phyloP scores from a whole-genome alignment of 495 filamentous ascomycete genomes.

The Aspergillus kassunensis region DNA sequence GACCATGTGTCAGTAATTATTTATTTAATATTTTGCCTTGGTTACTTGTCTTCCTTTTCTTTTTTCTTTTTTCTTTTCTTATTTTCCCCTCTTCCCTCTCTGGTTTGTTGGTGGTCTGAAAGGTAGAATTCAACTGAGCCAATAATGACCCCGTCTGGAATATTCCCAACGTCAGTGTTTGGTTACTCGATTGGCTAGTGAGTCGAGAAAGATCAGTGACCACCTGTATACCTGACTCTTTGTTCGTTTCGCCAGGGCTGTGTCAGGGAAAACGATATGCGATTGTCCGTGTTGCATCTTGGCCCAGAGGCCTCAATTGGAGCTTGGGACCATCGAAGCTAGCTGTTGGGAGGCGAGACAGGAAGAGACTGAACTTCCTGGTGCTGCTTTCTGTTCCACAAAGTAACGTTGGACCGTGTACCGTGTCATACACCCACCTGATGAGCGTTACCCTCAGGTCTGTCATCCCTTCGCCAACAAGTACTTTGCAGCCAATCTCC shows the following conservation, averaged over 20 bases:
- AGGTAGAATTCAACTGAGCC: slow-evolving; percentile 4
- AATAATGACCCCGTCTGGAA: slow-evolving; percentile 11
- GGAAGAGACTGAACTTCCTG: slow-evolving; percentile 15
- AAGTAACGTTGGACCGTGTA: slow-evolving; percentile 20
- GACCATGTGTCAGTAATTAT: slow-evolving; percentile 21
- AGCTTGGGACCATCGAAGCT: slow-evolving; percentile 15
- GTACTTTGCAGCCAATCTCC: slow-evolving; percentile 15
- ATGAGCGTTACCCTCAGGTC: slow-evolving; percentile 16
- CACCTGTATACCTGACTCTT: slow-evolving; percentile 16
- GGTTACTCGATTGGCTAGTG: slow-evolving; percentile 6
- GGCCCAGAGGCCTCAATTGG: slow-evolving; percentile 13
- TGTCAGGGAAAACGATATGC: slow-evolving; percentile 18
- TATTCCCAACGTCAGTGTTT: slow-evolving; percentile 4
- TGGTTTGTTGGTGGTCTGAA: neutral
- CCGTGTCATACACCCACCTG: slow-evolving; percentile 3
- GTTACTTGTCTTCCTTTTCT: slow-evolving; percentile 10
- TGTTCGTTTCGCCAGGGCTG: slow-evolving; percentile 11
- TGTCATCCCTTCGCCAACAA: slow-evolving; percentile 10
- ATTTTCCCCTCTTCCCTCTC: slow-evolving; percentile 3
- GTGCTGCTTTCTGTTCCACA: slow-evolving; percentile 20
- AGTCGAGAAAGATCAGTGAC: slow-evolving; percentile 8
- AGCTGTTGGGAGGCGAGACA: slow-evolving; percentile 17
- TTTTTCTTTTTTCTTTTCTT: slow-evolving; percentile 12
- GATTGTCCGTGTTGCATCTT: slow-evolving; percentile 19
- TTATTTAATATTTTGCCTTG: no score